Base-by-base conservation (phyloP, 768 basidiomycete species). In the Tylopilus sp. region DNA sequence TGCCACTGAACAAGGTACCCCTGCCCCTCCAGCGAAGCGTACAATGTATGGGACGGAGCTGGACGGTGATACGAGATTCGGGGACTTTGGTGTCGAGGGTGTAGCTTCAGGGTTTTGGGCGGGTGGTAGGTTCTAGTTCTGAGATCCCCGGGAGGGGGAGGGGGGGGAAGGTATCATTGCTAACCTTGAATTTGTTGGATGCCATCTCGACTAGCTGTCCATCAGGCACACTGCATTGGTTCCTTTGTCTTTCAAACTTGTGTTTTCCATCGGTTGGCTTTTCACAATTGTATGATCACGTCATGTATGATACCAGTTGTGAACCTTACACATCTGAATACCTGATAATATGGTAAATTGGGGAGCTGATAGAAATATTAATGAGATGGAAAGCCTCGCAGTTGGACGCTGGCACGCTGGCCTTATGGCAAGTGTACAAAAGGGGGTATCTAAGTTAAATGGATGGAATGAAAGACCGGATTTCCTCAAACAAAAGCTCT, bases 1-100 rank as follows among this genome's bases (percentile, higher is more conserved):
- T 6, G 69, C 68, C 23, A 72, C 73, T 12, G 77, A 78, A 41
- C 57, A 59, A 46, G 67, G 63, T 17, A 73, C 72, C 17, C 77
- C 77, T 15, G 73, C 66, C 15, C 74, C 74, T 22, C 73, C 76
- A 4, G 74, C 78, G 57, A 81, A 79, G 62, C 79, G 82, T 52
- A 91, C 88, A 6, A 87, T 91, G 83, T 91, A 89, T 65, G 88
- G 88, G 8, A 91, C 88, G 0, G 88, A 91, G 68, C 69, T 89
- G 39, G 88, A 88, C n/a, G 73, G 73, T 28, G 88, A 91, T 62
- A 84, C 85, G n/a, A 80, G 88, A 45, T 91, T 91, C 63, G 88
- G 88, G 6, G 88, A 91, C 69, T 91, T 90, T 63, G 88, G 88
- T 35, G 74, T 88, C 22, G 84, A 88, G 61, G 85, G 88, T 12